Conservation (phyloP, 495 filamentous ascomycete genomes). For the Hyaloscypha bicolor region DNA sequence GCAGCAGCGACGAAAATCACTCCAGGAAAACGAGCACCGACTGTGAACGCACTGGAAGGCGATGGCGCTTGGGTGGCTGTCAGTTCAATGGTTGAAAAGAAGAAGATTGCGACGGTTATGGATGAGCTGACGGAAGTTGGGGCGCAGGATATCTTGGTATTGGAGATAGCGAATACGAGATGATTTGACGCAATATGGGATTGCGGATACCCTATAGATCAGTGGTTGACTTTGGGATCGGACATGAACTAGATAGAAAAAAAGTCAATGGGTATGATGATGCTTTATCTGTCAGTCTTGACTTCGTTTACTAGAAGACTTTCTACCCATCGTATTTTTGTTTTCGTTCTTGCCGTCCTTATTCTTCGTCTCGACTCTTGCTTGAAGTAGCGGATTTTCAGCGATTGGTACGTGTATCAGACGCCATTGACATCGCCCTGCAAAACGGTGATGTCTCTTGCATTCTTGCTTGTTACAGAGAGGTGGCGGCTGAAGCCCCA, state of each 20-base stretch:
- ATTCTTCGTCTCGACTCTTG: too few relatives aligned
- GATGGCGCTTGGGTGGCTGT: conserved; percentile 86
- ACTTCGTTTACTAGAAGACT: too few relatives aligned
- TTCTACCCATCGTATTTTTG: too few relatives aligned
- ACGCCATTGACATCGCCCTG: too few relatives aligned
- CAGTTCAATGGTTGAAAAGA: conserved; percentile 91
- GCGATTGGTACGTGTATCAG: too few relatives aligned
- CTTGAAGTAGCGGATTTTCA: too few relatives aligned
- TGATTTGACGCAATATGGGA: conserved; percentile 14
- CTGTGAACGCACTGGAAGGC: conserved; percentile 82
- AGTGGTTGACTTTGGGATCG: neutral
- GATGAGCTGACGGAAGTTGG: conserved; percentile 80
- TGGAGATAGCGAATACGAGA: conserved; percentile 86
- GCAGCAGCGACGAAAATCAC: conserved; percentile 74
- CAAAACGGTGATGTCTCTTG: too few relatives aligned
- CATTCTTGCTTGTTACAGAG: too few relatives aligned
- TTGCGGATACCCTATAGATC: conserved; percentile 25
- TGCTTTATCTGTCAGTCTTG: too few relatives aligned
- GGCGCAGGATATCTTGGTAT: conserved; percentile 84
- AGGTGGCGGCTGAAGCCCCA: too few relatives aligned
- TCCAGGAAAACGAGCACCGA: conserved; percentile 92
- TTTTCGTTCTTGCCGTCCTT: too few relatives aligned
- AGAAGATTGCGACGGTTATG: conserved; percentile 86
- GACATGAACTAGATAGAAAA: conserved; percentile 22
- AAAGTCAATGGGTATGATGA: conserved; percentile 6